Conservation (phyloP, 2,329 filamentous ascomycete genomes). For the Colletotrichum sp. region DNA sequence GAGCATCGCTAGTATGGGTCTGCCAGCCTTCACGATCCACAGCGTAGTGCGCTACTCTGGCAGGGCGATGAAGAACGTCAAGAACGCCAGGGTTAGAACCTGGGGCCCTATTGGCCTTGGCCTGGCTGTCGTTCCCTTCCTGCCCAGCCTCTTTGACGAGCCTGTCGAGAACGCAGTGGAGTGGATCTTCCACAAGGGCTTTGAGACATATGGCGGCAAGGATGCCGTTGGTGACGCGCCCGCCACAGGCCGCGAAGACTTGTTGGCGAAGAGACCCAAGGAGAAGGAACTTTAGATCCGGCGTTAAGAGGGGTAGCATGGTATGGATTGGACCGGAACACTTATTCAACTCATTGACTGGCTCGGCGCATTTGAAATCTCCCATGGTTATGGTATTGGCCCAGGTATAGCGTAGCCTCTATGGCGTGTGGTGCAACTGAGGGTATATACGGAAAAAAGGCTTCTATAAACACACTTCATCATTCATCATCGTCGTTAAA, state of each 20-base stretch:
- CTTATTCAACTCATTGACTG: neutral
- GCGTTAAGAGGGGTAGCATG: neutral
- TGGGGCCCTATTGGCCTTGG: slow-evolving; percentile 92
- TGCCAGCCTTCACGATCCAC: slow-evolving; percentile 94
- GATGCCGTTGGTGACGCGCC: slow-evolving; percentile 61
- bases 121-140: slow-evolving; percentile 77
- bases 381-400: neutral
- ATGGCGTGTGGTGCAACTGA: neutral
- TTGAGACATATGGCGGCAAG: slow-evolving; percentile 73
- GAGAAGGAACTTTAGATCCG: slow-evolving; percentile 21
- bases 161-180: slow-evolving; percentile 93
- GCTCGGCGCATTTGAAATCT: slow-evolving; percentile 12
- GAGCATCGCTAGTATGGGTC: slow-evolving; percentile 86
- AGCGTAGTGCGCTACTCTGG: slow-evolving; percentile 91
- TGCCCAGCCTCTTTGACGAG: slow-evolving; percentile 87
- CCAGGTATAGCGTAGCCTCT: neutral
- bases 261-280: slow-evolving; percentile 39
- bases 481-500: slow-evolving; percentile 23
- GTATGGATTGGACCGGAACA: neutral
- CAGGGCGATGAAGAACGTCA: slow-evolving; percentile 79
- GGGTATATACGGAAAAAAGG: slow-evolving; percentile 18
- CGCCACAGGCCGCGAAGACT: slow-evolving; percentile 55
- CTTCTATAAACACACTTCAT: slow-evolving; percentile 12
- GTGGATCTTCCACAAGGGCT: slow-evolving; percentile 85
- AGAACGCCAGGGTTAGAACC: slow-evolving; percentile 77